Base-by-base conservation (phyloP, 495 filamentous ascomycete species). In the Xylaria grammica region DNA sequence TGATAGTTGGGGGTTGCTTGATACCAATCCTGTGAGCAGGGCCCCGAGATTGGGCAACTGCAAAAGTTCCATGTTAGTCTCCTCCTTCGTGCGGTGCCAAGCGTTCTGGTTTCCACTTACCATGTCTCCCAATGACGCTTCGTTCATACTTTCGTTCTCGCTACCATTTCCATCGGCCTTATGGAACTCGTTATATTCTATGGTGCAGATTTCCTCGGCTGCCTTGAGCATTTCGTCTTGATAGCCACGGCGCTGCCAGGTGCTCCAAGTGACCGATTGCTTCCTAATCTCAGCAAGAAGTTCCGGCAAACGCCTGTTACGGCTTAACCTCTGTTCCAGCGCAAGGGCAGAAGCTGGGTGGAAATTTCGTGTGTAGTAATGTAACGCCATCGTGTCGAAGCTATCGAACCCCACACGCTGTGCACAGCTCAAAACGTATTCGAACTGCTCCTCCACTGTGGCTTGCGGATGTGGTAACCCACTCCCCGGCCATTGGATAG, bases 1-100 rank as follows among this genome's bases (percentile, higher is more conserved):
- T 3, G 54, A 57, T 20, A 57, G 9, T 24, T 57, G 54, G 15
- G 13, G 36, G 38, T 57, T 57, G 17, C 24, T 57, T 24, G 54
- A 57, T 38, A 45, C 54, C 38, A 57, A 38, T 44, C 38, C 38
- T 0, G 54, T 57, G 1, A 57, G 38, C 24, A 57, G 54, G 17
- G 38, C 38, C 38, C 54, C 29, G 30, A 57, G 54, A 26, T 57
- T 57, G 54, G 54, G 54, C 45, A 57, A 57, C 54, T 57, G 38
- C 20, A n/a, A 24, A 29, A 11, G 8, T 19, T 34, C 19, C 50
- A 10, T 11, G 29, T 44, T 27, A 45, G 38, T 57, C 44, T 29
- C 4, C 20, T 57, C 8, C 8, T 15, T 29, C 19, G n/a, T 36
- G 13, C 54, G 8, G 2, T 27, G 6, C 38, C 36, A 57, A 57